A percentile compares a stretch with the other conserved stretches of the same genome.
Conservation (phyloP, 2,329 filamentous ascomycete species). For the Colletotrichum trifolii region DNA sequence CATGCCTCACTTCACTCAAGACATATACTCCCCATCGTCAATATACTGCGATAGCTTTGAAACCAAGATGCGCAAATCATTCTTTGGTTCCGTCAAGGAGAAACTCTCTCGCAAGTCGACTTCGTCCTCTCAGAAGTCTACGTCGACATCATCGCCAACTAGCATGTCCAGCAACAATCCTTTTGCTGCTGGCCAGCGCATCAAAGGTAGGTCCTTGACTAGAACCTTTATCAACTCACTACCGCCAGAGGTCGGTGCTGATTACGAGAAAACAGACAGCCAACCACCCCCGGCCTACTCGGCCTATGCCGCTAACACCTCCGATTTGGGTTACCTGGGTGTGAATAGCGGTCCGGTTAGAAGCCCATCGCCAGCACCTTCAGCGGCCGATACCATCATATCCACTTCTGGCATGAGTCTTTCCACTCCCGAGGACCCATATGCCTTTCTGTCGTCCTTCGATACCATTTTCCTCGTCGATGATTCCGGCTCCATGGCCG, state of each 20-base stretch:
- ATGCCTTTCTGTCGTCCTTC: conserved; percentile 80
- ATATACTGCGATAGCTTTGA: not conserved
- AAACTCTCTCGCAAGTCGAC: conserved; percentile 46
- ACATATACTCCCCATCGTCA: not conserved
- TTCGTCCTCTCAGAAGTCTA: conserved; percentile 29
- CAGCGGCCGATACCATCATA: conserved; percentile 28
- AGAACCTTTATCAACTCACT: not conserved
- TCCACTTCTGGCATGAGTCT: conserved; percentile 42
- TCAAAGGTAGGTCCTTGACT: conserved; percentile 36
- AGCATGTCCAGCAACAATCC: conserved; percentile 37
- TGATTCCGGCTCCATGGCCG: conserved; percentile 89
- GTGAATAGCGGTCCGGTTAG: conserved; percentile 20
- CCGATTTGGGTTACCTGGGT: conserved; percentile 23
- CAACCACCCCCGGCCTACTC: conserved; percentile 51
- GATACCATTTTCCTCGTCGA: conserved; percentile 94
- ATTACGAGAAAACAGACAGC: conserved; percentile 37
- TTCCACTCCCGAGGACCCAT: conserved; percentile 70
- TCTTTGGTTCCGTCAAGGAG: conserved; percentile 48
- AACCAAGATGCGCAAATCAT: conserved; percentile 38
- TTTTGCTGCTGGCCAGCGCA: conserved; percentile 28
- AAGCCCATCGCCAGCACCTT: conserved; percentile 38
- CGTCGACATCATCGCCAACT: conserved; percentile 16
- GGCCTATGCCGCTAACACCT: conserved; percentile 6
- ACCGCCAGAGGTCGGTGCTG: not conserved
- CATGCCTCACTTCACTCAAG: conserved; percentile 29